phyloP scores from a whole-genome alignment of 345 rosid genomes.

The Gossypioides kirkii region DNA sequence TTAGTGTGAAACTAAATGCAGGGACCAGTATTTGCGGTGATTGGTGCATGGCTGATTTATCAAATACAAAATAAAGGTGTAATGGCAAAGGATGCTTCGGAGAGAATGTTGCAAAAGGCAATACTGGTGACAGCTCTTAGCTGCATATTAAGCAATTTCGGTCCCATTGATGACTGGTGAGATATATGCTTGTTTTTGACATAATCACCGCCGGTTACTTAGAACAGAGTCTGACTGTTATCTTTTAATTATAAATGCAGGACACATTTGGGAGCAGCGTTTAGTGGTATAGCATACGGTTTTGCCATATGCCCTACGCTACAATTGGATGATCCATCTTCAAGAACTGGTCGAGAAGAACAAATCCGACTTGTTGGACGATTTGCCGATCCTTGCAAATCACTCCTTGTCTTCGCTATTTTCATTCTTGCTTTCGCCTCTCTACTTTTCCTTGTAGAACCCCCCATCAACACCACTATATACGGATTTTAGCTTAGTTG shows the following conservation, averaged over 20 bases:
- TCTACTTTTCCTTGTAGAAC: constrained; percentile 44
- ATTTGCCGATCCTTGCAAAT: constrained; percentile 52
- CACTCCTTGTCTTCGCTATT: constrained; percentile 43
- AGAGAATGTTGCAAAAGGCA: constrained; percentile 69
- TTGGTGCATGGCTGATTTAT: constrained; percentile 86
- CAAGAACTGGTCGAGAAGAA: constrained; percentile 48
- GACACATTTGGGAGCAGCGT: constrained; percentile 72
- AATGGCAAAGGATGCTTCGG: constrained; percentile 39
- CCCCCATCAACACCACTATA: constrained; percentile 32
- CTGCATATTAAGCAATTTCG: constrained; percentile 69
- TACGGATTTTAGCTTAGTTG: not conserved
- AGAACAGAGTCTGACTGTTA: too few species aligned
- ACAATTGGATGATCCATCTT: constrained; percentile 51
- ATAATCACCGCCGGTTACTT: not conserved
- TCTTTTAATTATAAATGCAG: constrained; percentile 33
- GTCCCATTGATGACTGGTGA: constrained; percentile 82
- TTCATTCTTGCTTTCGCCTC: constrained; percentile 41
- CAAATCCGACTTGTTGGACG: constrained; percentile 40
- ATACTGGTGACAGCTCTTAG: constrained; percentile 52
- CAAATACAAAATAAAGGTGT: constrained; percentile 60
- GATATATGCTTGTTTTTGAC: constrained; percentile 5
- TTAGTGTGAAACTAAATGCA: constrained; percentile 23
- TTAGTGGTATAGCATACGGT: constrained; percentile 57
- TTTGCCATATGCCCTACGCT: constrained; percentile 55
- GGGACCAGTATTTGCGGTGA: constrained; percentile 80